These are phyloP conservation scores for Cocos nucifera DNA, from an alignment of 176 grass and related monocot species.

Conservation along the genomic window DNA sequence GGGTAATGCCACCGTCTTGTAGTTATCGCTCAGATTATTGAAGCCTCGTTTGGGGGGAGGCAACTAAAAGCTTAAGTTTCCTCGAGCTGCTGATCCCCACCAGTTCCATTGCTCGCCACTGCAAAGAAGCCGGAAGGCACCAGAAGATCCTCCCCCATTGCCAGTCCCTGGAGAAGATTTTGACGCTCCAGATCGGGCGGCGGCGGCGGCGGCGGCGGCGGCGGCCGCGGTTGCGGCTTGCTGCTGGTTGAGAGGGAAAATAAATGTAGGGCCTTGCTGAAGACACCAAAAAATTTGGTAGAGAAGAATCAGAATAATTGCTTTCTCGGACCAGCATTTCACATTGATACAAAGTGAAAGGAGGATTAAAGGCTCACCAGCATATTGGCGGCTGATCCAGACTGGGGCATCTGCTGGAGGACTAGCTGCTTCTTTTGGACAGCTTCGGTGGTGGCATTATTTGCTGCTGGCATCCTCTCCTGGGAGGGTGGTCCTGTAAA, in stretches of 20 bases:
- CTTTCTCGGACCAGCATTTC: too few species aligned
- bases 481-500: constrained; percentile 39
- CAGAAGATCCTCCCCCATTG: constrained; percentile 30
- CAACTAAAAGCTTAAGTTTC: constrained; percentile 94
- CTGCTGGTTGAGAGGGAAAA: constrained; percentile 83
- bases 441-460: constrained; percentile 37
- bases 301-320: not conserved
- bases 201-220: constrained; percentile 16
- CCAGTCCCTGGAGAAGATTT: constrained; percentile 33
- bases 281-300: constrained; percentile 6
- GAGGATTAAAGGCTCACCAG: constrained; percentile 31
- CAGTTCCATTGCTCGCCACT: constrained; percentile 17
- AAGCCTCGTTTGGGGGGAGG: constrained; percentile 53
- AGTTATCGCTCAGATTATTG: constrained; percentile 70
- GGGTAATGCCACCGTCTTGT: constrained; percentile 69
- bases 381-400: constrained; percentile 42
- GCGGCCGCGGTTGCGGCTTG: constrained; percentile 2
- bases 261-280: constrained; percentile 68
- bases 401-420: constrained; percentile 58
- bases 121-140: constrained; percentile 20
- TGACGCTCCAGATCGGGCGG: constrained; percentile 37
- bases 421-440: constrained; percentile 66
- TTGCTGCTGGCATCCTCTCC: constrained; percentile 39
- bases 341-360: not conserved
- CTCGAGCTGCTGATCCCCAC: constrained; percentile 35